These are phyloP conservation scores for Solanum medicagineum DNA, from an alignment of 257 asterid genomes.

Conservation along the genomic window DNA sequence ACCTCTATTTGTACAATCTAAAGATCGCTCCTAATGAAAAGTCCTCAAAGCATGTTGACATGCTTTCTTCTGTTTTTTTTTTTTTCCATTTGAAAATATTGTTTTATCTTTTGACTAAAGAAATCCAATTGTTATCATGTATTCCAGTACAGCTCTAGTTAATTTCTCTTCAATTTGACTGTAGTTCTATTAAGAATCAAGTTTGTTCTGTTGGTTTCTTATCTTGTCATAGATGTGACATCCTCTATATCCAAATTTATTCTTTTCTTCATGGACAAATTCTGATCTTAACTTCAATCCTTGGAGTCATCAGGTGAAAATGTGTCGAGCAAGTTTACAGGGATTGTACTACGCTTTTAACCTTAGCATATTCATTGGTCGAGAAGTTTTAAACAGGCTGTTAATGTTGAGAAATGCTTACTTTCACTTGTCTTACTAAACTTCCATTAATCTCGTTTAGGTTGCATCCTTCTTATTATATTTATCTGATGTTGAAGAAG, in stretches of 20 bases:
- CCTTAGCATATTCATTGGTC: neutral
- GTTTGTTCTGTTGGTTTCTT: neutral
- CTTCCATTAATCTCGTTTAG: constrained; percentile 17
- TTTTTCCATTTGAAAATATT: neutral
- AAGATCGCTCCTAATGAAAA: neutral
- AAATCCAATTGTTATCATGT: neutral
- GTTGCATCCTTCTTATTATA: constrained; percentile 87
- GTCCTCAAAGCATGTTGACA: neutral
- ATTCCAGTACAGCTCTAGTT: neutral
- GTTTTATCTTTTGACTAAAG: neutral
- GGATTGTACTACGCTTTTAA: neutral
- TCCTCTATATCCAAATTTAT: neutral
- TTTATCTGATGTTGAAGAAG: constrained; percentile 91
- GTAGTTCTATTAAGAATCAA: neutral
- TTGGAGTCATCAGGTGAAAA: neutral
- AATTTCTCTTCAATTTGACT: neutral
- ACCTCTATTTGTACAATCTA: neutral
- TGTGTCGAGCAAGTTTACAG: neutral
- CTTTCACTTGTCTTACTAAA: neutral
- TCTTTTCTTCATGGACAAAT: neutral
- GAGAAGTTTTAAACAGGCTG: neutral
- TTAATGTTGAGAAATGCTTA: neutral
- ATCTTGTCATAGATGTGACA: neutral
- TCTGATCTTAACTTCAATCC: neutral
- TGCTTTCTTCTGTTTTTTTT: neutral